Evolutionary conservation across 805 yeast species (phyloP), one percentile per base, ranked within the genome.

Genomic region (Candida suzukii): DNA sequence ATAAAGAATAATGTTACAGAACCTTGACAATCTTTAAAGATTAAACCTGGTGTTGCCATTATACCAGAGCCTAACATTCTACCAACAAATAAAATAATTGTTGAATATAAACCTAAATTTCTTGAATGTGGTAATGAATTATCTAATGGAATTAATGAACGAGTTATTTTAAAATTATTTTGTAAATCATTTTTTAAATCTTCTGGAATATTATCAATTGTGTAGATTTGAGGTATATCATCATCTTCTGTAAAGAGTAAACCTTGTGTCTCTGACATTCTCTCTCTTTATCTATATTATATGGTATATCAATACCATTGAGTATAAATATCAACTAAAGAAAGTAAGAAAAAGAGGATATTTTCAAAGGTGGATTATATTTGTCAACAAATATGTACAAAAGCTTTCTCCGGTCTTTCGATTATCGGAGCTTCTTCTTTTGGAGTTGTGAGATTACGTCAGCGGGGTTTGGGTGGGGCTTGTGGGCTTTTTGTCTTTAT

Each of bases 51-150:
- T 0, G 80, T 71, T 9, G 86, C 78, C 63, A 82, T 78, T 9
- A 82, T 80, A 0, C 88, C 88, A 1, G 85, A 78, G 0, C 88
- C 88, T 11, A 81, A 59, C 38, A 81, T 80, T 41, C 86, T 61
- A 2, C 84, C 74, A 6, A 81, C 70, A 54, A 79, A 80, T 19
- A 80, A 49, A 10, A 79, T 66, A 30, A 76, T 64, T 0, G 84
- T 78, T 11, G 86, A 77, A 49, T 72, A 79, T 2, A 80, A 51
- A 0, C 88, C 87, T 39, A 81, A 56, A 50, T 30, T 38, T 31
- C 57, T 38, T n/a, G 43, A 31, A 16, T 34, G 36, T 3, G 51
- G 49, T 9, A 50, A 37, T 4, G 47, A 22, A 27, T 47, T 31
- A 37, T 52, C 54, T 16, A 51, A 38, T 3, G 52, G 46, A 5